A percentile compares a stretch with the other conserved stretches of the same genome.
Evolutionary conservation across 805 yeast species (phyloP).

Genomic region (Blastobotrys peoriensis): DNA sequence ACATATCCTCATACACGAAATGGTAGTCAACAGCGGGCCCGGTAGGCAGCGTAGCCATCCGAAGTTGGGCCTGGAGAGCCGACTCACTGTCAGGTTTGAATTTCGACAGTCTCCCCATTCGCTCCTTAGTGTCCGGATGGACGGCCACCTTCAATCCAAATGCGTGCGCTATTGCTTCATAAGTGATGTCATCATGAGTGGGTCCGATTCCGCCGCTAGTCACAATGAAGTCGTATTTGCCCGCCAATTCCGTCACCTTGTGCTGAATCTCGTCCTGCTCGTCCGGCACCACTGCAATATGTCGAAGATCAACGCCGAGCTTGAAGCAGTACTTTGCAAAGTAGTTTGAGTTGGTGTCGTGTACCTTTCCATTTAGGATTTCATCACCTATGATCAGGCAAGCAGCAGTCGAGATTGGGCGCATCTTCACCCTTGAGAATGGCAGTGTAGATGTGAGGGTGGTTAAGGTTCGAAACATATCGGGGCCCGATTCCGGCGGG

Average conservation of each 20-base stretch:
- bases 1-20: slow-evolving; percentile 47
- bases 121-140: slow-evolving; percentile 51
- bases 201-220: slow-evolving; percentile 80
- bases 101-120: slow-evolving; percentile 47
- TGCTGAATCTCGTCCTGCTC: slow-evolving; percentile 57
- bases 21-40: slow-evolving; percentile 30
- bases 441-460: too few relatives aligned
- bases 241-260: slow-evolving; percentile 42
- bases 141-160: slow-evolving; percentile 45
- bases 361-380: slow-evolving; percentile 76
- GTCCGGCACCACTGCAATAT: slow-evolving; percentile 72
- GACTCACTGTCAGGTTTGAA: slow-evolving; percentile 32
- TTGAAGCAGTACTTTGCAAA: slow-evolving; percentile 69
- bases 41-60: slow-evolving; percentile 76
- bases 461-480: too few relatives aligned
- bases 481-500: too few relatives aligned
- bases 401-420: slow-evolving; percentile 20
- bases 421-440: too few relatives aligned
- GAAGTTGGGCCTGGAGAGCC: slow-evolving; percentile 54
- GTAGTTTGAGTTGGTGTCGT: slow-evolving; percentile 67
- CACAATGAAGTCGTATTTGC: slow-evolving; percentile 57
- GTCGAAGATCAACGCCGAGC: slow-evolving; percentile 58
- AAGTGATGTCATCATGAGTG: slow-evolving; percentile 87
- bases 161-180: slow-evolving; percentile 64
- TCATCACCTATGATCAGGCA: slow-evolving; percentile 73